A percentile compares a stretch with the other conserved stretches of the same genome.
These are phyloP conservation scores for Rhypophila decipiens DNA, from an alignment of 495 filamentous ascomycete species.

Conservation along the genomic window DNA sequence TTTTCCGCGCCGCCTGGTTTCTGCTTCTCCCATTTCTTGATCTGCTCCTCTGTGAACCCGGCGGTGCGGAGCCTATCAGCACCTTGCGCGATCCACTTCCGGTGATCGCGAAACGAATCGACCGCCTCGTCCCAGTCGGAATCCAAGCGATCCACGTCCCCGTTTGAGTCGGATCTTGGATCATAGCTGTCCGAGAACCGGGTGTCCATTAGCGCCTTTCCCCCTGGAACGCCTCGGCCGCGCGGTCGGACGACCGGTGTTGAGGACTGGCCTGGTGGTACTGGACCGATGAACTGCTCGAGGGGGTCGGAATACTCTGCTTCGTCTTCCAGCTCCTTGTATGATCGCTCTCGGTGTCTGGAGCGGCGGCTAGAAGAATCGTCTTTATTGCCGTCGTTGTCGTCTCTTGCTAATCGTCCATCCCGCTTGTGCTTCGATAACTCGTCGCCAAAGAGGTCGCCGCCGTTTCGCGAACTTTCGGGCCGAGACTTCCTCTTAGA, in stretches of 20 bases:
- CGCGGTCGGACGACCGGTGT: conserved; percentile 48
- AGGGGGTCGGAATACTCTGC: conserved; percentile 65
- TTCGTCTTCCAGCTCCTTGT: conserved; percentile 5
- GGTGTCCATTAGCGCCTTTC: conserved; percentile 65
- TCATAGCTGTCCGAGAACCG: conserved; percentile 77
- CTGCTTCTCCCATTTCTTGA: conserved; percentile 68
- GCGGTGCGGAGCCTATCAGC: conserved; percentile 71
- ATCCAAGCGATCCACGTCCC: conserved; percentile 27
- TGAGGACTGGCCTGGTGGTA: conserved; percentile 48
- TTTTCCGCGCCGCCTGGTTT: conserved; percentile 46
- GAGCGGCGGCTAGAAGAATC: neutral
- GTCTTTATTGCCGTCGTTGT: neutral
- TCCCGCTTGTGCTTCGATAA: conserved; percentile 12
- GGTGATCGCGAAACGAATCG: conserved; percentile 73
- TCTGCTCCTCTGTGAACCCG: conserved; percentile 71
- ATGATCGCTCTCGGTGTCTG: neutral
- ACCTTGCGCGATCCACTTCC: conserved; percentile 72
- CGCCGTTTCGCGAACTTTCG: neutral
- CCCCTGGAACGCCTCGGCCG: conserved; percentile 63
- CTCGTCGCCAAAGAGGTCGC: conserved; percentile 5
- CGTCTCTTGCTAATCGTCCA: conserved; percentile 13
- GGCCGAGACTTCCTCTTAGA: conserved; percentile 8
- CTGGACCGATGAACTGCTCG: conserved; percentile 74
- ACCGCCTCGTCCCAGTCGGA: conserved; percentile 82
- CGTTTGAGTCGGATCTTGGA: conserved; percentile 62